A percentile compares a stretch with the other conserved stretches of the same genome.
Conservation (phyloP, 352 stramenopile genomes). For the Phytophthora pisi region DNA sequence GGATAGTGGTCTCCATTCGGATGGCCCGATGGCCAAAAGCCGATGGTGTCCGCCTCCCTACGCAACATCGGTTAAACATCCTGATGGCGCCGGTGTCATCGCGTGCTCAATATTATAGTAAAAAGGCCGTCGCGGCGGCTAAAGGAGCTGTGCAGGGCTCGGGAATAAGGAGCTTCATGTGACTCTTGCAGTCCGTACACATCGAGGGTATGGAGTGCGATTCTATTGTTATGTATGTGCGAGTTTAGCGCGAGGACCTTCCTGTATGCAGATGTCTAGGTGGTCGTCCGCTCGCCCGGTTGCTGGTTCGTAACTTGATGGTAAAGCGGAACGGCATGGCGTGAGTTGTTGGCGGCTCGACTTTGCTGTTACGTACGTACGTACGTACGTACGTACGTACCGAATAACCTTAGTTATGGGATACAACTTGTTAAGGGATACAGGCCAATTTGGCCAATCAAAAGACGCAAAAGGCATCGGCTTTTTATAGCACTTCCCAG, state of each 20-base stretch:
- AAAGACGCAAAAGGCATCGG: too few relatives aligned
- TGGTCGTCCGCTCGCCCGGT: neutral
- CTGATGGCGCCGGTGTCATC: slow-evolving; percentile 9
- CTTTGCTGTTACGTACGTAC: neutral
- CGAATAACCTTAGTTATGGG: too few relatives aligned
- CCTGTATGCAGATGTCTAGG: neutral
- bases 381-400: too few relatives aligned
- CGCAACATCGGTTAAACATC: slow-evolving; percentile 21
- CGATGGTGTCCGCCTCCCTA: slow-evolving; percentile 15
- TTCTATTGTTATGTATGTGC: neutral
- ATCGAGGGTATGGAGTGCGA: neutral
- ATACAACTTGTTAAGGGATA: too few relatives aligned
- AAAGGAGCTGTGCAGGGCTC: slow-evolving; percentile 14
- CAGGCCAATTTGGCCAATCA: too few relatives aligned
- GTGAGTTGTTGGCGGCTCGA: neutral
- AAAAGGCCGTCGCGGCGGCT: slow-evolving; percentile 1
- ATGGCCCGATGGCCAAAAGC: slow-evolving; percentile 7
- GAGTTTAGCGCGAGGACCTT: neutral
- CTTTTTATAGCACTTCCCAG: too few relatives aligned
- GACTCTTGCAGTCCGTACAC: slow-evolving; percentile 6
- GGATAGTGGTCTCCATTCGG: slow-evolving; percentile 8
- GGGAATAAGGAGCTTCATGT: slow-evolving; percentile 19
- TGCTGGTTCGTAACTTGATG: neutral
- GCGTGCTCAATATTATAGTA: neutral
- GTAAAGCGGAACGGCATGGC: neutral